Evolutionary conservation across 306 rosid genomes (phyloP).

Genomic region (Medicago arabica): DNA sequence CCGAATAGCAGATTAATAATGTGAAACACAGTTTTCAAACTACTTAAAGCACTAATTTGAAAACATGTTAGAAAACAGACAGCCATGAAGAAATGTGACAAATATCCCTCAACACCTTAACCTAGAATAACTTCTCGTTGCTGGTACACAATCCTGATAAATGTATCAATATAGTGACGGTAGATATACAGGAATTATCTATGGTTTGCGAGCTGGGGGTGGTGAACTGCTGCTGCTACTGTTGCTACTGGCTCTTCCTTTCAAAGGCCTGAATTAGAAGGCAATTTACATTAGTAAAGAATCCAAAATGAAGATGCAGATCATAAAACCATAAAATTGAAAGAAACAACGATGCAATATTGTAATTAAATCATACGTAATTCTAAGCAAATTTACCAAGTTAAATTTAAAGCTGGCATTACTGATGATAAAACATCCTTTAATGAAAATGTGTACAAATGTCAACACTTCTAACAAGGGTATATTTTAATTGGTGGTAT

Average conservation of each 20-base stretch:
- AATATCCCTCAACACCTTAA: constrained; percentile 31
- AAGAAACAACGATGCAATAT: neutral
- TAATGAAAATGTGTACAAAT: constrained; percentile 5
- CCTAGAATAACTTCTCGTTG: constrained; percentile 27
- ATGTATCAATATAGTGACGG: constrained; percentile 37
- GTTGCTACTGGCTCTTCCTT: constrained; percentile 85
- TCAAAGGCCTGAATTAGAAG: constrained; percentile 66
- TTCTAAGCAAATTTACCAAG: neutral
- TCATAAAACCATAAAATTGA: constrained; percentile 2
- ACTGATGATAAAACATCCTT: neutral
- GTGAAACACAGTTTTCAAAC: constrained; percentile 27
- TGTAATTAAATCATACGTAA: constrained; percentile 2
- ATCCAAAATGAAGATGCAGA: constrained; percentile 10
- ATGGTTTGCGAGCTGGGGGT: constrained; percentile 72
- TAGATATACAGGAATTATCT: constrained; percentile 40
- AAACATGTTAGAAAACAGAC: constrained; percentile 20
- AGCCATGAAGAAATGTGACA: constrained; percentile 16
- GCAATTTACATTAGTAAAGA: neutral
- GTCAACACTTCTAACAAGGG: neutral
- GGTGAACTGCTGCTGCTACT: constrained; percentile 96
- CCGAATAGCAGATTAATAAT: constrained; percentile 15
- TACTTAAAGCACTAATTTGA: constrained; percentile 14
- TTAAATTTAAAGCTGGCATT: constrained; percentile 9
- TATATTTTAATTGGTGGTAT: neutral
- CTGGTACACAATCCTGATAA: constrained; percentile 31